Evolutionary conservation across 805 yeast species (phyloP).

Genomic region (Yarrowia yakushimensis): DNA sequence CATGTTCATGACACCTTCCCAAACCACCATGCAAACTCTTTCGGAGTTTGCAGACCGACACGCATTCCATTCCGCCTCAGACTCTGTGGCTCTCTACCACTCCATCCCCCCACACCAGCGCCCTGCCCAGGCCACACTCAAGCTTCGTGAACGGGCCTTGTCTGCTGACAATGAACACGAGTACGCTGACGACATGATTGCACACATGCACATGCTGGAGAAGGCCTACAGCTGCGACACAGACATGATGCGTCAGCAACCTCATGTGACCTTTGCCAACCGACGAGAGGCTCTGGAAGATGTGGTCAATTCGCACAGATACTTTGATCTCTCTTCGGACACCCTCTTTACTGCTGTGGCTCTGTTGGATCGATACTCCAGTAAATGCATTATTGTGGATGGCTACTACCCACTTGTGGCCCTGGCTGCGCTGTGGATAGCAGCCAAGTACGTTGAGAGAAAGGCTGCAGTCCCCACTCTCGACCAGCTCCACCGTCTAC

Average conservation of each 20-base stretch:
- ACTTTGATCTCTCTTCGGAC: constrained; percentile 58
- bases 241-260: constrained; percentile 76
- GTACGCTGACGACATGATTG: constrained; percentile 39
- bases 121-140: constrained; percentile 16
- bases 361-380: constrained; percentile 85
- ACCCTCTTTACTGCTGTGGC: constrained; percentile 67
- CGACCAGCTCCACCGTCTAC: constrained; percentile 47
- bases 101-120: constrained; percentile 14
- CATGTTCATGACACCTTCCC: constrained; percentile 25
- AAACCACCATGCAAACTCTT: constrained; percentile 21
- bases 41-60: constrained; percentile 23
- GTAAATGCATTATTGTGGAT: constrained; percentile 75
- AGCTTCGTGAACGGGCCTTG: constrained; percentile 12
- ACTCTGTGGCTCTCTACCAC: constrained; percentile 19
- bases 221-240: constrained; percentile 47
- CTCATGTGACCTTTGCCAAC: constrained; percentile 70
- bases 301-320: constrained; percentile 61
- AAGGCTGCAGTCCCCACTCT: constrained; percentile 76
- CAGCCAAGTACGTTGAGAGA: constrained; percentile 75
- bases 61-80: constrained; percentile 23
- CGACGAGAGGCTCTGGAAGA: constrained; percentile 77
- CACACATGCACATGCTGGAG: constrained; percentile 39
- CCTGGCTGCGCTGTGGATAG: constrained; percentile 88
- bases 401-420: constrained; percentile 89
- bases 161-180: constrained; percentile 31